Conservation (phyloP, 805 yeast species). For the Suhomyces vadensis region DNA sequence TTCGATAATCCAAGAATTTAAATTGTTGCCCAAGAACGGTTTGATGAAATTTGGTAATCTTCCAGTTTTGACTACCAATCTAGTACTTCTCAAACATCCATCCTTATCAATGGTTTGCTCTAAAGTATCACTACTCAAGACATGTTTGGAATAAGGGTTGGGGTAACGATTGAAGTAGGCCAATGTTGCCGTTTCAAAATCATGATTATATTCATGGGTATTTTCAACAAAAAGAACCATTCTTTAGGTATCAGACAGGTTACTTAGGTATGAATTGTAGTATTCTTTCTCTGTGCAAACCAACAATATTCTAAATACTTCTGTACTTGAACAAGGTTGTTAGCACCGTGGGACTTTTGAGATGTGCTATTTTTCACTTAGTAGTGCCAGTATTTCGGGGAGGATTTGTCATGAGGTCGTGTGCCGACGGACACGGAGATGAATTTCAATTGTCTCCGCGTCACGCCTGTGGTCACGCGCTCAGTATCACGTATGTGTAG, state of each 20-base stretch:
- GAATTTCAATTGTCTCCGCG: not conserved
- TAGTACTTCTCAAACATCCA: conserved; percentile 69
- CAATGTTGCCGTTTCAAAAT: conserved; percentile 69
- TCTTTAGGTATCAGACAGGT: not conserved
- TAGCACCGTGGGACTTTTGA: not conserved
- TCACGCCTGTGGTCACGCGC: too few relatives aligned
- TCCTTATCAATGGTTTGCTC: conserved; percentile 55
- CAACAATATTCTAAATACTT: not conserved
- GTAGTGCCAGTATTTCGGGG: not conserved
- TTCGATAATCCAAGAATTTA: conserved; percentile 82
- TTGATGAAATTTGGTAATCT: conserved; percentile 76
- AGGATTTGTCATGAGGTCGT: conserved; percentile 2
- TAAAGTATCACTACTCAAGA: conserved; percentile 77
- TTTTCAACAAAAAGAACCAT: conserved; percentile 69
- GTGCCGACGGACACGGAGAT: not conserved
- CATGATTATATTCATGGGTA: conserved; percentile 57
- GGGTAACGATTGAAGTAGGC: conserved; percentile 67
- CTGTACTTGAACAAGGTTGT: not conserved
- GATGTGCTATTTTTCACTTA: not conserved
- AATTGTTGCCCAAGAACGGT: conserved; percentile 69
- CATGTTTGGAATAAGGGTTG: conserved; percentile 84
- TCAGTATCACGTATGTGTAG: too few relatives aligned
- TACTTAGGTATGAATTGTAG: not conserved
- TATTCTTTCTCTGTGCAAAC: too few relatives aligned
- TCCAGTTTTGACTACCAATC: conserved; percentile 76